Conservation (phyloP, 1,139 yeast genomes). For the Taiozyma sp. region DNA sequence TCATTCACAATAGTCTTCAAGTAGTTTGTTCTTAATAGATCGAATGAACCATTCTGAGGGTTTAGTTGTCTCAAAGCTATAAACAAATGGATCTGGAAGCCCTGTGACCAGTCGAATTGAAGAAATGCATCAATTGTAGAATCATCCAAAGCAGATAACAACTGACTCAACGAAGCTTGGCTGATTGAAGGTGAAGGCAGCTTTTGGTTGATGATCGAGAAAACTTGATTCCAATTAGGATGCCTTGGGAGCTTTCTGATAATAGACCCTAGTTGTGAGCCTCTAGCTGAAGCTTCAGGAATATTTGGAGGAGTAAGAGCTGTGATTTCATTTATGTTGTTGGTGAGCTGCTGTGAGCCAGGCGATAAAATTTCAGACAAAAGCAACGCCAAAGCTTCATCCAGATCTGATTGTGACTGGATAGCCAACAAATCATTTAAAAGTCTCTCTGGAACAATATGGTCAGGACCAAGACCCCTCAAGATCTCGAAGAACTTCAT, state of each 20-base stretch:
- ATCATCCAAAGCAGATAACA: constrained; percentile 38
- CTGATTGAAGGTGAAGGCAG: constrained; percentile 29
- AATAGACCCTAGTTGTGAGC: constrained; percentile 46
- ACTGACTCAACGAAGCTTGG: constrained; percentile 38
- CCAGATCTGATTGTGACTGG: constrained; percentile 33
- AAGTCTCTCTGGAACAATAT: constrained; percentile 46
- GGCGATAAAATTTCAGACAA: constrained; percentile 59
- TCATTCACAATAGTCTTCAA: constrained; percentile 32
- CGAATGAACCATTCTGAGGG: constrained; percentile 53
- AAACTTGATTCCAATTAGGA: constrained; percentile 31
- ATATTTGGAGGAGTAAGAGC: constrained; percentile 43
- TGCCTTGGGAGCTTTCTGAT: constrained; percentile 42
- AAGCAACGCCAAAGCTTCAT: constrained; percentile 48
- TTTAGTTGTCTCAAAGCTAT: constrained; percentile 54
- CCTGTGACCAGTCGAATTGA: constrained; percentile 32
- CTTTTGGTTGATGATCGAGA: constrained; percentile 28
- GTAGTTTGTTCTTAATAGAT: constrained; percentile 39
- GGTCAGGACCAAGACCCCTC: constrained; percentile 44
- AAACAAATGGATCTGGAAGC: constrained; percentile 48
- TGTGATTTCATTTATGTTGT: constrained; percentile 25
- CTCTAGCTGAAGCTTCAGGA: constrained; percentile 65
- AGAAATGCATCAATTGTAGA: constrained; percentile 38
- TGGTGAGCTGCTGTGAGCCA: constrained; percentile 48
- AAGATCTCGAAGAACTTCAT: constrained; percentile 39
- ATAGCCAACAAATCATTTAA: constrained; percentile 39